Percentiles rank a stretch among this genome's conserved stretches.
These are phyloP conservation scores for Eucalyptus erythrocorys DNA, from an alignment of 345 rosid genomes.

Conservation along the genomic window DNA sequence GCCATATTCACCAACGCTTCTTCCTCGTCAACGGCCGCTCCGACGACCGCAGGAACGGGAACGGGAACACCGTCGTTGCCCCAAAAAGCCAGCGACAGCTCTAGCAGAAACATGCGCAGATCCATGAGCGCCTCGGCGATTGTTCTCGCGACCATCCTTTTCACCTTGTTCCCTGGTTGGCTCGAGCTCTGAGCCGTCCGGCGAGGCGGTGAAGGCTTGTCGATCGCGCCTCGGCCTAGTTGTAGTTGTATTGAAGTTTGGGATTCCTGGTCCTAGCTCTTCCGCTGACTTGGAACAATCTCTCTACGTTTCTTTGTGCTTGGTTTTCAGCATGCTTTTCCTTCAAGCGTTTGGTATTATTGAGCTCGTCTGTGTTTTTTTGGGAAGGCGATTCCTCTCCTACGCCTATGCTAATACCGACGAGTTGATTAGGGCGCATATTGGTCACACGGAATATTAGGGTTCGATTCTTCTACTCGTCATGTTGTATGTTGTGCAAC, in stretches of 20 bases:
- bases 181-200: not conserved
- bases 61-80: conserved; percentile 4
- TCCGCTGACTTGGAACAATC: not conserved
- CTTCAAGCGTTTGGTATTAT: not conserved
- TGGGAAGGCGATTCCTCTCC: not conserved
- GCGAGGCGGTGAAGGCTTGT: not conserved
- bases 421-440: no score
- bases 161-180: not conserved
- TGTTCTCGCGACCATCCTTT: conserved; percentile 5
- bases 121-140: not conserved
- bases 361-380: not conserved
- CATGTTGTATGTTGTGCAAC: no score
- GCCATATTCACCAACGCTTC: conserved; percentile 40
- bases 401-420: not conserved
- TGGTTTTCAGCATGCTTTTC: not conserved
- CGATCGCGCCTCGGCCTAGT: not conserved
- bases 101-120: conserved; percentile 1
- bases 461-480: no score
- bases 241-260: not conserved
- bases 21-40: conserved; percentile 14
- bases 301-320: not conserved
- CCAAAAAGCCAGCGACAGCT: not conserved
- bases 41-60: conserved; percentile 1
- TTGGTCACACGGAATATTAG: no score
- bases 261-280: not conserved